Percentiles rank a stretch among this genome's conserved stretches.
phyloP scores from a whole-genome alignment of 177 flowering plant genomes.

The Telopea speciosissima region DNA sequence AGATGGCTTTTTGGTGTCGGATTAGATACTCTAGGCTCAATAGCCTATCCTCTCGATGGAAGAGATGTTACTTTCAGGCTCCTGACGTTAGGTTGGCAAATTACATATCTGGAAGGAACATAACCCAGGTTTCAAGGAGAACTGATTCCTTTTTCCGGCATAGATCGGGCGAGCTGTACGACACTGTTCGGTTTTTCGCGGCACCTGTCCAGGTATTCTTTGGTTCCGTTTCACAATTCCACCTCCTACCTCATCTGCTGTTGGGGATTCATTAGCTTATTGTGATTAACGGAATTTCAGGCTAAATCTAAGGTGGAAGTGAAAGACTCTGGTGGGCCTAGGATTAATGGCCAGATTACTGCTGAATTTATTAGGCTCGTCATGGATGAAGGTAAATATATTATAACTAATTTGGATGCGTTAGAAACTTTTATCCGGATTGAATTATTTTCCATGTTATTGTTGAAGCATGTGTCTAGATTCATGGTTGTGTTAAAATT shows the following conservation, averaged over 20 bases:
- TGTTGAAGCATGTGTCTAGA: no score
- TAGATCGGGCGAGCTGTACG: constrained; percentile 14
- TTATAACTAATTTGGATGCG: not conserved
- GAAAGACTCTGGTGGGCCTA: constrained; percentile 28
- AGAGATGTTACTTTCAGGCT: constrained; percentile 21
- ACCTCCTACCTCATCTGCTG: not conserved
- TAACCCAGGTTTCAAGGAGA: constrained; percentile 4
- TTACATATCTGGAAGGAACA: constrained; percentile 6
- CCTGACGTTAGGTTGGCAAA: constrained; percentile 9
- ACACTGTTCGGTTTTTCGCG: constrained; percentile 41
- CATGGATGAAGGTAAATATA: constrained; percentile 47
- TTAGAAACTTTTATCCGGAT: no score
- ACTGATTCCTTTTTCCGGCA: constrained; percentile 9
- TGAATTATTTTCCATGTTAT: not conserved
- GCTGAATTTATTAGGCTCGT: constrained; percentile 53
- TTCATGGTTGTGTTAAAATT: no score
- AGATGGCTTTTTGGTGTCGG: constrained; percentile 38
- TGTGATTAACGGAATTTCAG: constrained; percentile 22
- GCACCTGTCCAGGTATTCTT: constrained; percentile 50
- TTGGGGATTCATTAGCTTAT: not conserved
- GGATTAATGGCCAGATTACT: constrained; percentile 46
- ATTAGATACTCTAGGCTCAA: constrained; percentile 27
- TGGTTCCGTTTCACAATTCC: not conserved
- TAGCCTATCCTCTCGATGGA: constrained; percentile 21
- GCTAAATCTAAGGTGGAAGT: constrained; percentile 41